A percentile compares a stretch with the other conserved stretches of the same genome.
Evolutionary conservation across 2,329 filamentous ascomycete species (phyloP).

Genomic region (Endothia cerciana): DNA sequence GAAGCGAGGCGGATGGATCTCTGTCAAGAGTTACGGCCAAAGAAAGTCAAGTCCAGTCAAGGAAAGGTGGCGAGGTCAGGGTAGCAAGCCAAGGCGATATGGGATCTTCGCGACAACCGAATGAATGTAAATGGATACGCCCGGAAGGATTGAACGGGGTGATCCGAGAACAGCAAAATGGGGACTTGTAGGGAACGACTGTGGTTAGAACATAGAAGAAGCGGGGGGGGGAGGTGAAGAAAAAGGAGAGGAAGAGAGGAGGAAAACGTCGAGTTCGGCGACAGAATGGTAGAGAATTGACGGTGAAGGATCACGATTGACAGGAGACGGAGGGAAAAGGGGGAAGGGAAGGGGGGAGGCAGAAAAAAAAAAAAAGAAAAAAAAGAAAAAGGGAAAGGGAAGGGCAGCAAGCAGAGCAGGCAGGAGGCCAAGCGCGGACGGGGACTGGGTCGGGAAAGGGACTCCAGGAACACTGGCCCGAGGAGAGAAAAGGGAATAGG

Average conservation of each 20-base stretch:
- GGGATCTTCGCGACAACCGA: constrained; percentile 36
- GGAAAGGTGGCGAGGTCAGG: constrained; percentile 35
- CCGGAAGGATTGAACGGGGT: constrained; percentile 58
- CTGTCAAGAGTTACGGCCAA: constrained; percentile 16
- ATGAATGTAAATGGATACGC: constrained; percentile 49
- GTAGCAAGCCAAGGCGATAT: constrained; percentile 25
- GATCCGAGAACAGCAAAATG: constrained; percentile 44
- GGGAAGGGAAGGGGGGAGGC: constrained; percentile 34
- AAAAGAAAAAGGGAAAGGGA: not conserved
- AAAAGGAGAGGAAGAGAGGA: constrained; percentile 33
- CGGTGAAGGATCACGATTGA: constrained; percentile 30
- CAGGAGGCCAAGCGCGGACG: constrained; percentile 4
- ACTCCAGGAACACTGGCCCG: constrained; percentile 10
- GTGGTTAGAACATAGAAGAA: constrained; percentile 43
- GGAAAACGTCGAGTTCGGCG: constrained; percentile 35
- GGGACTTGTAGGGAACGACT: constrained; percentile 55
- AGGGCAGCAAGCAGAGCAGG: constrained; percentile 25
- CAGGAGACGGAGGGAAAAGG: constrained; percentile 36
- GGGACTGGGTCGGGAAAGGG: constrained; percentile 1
- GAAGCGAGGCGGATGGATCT: constrained; percentile 15
- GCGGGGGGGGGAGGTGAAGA: constrained; percentile 44
- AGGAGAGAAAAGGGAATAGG: constrained; percentile 5
- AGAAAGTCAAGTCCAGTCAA: constrained; percentile 15
- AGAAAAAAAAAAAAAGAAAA: constrained; percentile 31
- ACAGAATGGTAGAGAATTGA: constrained; percentile 29